Base-by-base conservation (phyloP, 495 filamentous ascomycete species). In the Neurospora sp. region DNA sequence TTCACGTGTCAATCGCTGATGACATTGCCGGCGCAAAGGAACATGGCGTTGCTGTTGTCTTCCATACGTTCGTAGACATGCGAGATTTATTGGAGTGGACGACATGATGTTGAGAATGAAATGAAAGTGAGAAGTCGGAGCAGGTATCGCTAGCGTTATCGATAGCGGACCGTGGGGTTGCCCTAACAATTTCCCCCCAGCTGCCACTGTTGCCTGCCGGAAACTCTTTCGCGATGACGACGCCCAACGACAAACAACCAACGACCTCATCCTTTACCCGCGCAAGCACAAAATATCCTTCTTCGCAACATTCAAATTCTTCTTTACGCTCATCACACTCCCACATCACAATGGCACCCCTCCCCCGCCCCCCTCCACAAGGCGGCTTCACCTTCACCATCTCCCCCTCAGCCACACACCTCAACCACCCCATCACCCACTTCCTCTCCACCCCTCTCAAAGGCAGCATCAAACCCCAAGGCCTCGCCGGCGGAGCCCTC, bases 401-500 rank as follows among this genome's bases (percentile, higher is more conserved):
- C 3, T 48, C 75, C 18, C 75, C 76, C 35, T 73, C 76, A 0
- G 41, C 81, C 39, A 73, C 76, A 1, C 37, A 41, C 18, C 79
- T 80, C 72, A 72, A 76, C n/a, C 38, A 80, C 14, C 44, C 82
- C 4, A 20, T 76, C 59, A 41, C 39, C 37, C 70, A 70, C 42
- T 79, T 78, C 70, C 69, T 83, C 38, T 59, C 73, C n/a, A 41
- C 71, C 16, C 71, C 76, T 0, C n/a, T 69, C 31, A 70, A 81
- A 70, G n/a, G 74, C 0, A 27, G 10, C 10, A 59, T 59, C 48
- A 5, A 6, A 5, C 48, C 48, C 9, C 53, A 61, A 61, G 76
- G 71, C 31, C 69, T 81, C 68, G 78, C 75, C 22, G 78, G 82
- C 16, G 77, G 80, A 12, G 81, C 82, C 14, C 77, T 83, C 27